Base-by-base conservation (phyloP, 2,329 filamentous ascomycete genomes). In the Xylaria digitata region DNA sequence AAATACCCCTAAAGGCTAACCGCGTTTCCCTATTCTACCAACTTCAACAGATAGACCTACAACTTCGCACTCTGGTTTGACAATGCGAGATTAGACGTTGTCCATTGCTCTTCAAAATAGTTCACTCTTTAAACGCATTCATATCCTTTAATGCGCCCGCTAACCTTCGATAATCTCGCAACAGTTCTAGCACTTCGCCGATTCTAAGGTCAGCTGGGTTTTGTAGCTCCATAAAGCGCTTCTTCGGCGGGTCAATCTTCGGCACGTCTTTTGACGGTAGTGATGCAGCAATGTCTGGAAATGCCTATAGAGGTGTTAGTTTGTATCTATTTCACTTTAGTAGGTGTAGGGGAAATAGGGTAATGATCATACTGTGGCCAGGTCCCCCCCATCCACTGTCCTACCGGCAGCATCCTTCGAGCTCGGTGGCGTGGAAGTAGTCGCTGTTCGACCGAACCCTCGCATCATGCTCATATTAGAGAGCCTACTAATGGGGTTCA, bases 401-500 rank as follows among this genome's bases (percentile, higher is more conserved):
- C 81, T 79, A 43, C 69, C 68, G 11, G 67, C 52, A 1, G 55
- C 53, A 32, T 81, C 79, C 62, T 78, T 82, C 5, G 79, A 81
- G 6, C 78, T 74, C 2, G 80, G 79, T 19, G 83, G 73, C 7
- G 77, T 78, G 8, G 82, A 74, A 50, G 74, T 84, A 8, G 82
- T 79, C 21, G 82, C 79, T 23, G 82, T 79, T 59, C 90, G 83
- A 1, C 92, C 92, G 73, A 97, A 95, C 0, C 89, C 90, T 63
- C 91, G 88, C 72, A 96, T 90, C 75, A 90, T 86, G 63, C 87
- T 86, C 76, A 96, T 93, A 40, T 89, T 82, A 1, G 91, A 89
- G 58, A 97, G 87, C 58, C 93, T 88, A 50, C 89, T 92, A 77
- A 97, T 90, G 2, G 93, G 93, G 74, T 97, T 97, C 40, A 97